phyloP scores from a whole-genome alignment of 768 basidiomycete species.

The Galerina sulciceps region DNA sequence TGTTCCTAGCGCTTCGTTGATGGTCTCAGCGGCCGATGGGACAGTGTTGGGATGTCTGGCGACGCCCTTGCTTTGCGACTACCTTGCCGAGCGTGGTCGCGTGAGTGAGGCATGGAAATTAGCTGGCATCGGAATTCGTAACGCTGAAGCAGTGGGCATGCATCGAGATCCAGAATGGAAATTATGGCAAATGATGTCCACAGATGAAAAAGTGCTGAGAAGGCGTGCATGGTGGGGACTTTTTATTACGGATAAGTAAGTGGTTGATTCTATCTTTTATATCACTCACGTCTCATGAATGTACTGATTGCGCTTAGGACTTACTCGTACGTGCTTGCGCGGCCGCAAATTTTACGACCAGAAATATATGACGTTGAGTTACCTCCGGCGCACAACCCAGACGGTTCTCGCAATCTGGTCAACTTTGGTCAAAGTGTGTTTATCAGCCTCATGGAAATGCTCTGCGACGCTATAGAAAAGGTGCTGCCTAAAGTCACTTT shows the following conservation, averaged over 20 bases:
- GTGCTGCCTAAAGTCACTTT: slow-evolving; percentile 9
- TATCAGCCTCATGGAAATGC: slow-evolving; percentile 41
- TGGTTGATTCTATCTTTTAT: neutral
- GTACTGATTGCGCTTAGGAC: slow-evolving; percentile 2
- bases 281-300: neutral
- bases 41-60: slow-evolving; percentile 51
- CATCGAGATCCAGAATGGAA: slow-evolving; percentile 47
- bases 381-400: slow-evolving; percentile 31
- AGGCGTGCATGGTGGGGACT: slow-evolving; percentile 50
- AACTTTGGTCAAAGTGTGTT: slow-evolving; percentile 40
- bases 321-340: slow-evolving; percentile 44
- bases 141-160: slow-evolving; percentile 45
- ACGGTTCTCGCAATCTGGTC: slow-evolving; percentile 38
- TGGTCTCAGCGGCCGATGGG: slow-evolving; percentile 48
- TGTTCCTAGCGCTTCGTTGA: slow-evolving; percentile 34
- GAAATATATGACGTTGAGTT: slow-evolving; percentile 41
- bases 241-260: slow-evolving; percentile 47
- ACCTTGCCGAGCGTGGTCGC: slow-evolving; percentile 49
- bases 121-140: slow-evolving; percentile 42
- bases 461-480: slow-evolving; percentile 45
- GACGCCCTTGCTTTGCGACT: slow-evolving; percentile 46
- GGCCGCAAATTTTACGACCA: slow-evolving; percentile 45
- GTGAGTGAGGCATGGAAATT: slow-evolving; percentile 56
- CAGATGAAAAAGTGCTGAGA: slow-evolving; percentile 44
- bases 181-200: slow-evolving; percentile 46